Conservation (phyloP, 75 land plant genomes). For the Pinus tabuliformis region DNA sequence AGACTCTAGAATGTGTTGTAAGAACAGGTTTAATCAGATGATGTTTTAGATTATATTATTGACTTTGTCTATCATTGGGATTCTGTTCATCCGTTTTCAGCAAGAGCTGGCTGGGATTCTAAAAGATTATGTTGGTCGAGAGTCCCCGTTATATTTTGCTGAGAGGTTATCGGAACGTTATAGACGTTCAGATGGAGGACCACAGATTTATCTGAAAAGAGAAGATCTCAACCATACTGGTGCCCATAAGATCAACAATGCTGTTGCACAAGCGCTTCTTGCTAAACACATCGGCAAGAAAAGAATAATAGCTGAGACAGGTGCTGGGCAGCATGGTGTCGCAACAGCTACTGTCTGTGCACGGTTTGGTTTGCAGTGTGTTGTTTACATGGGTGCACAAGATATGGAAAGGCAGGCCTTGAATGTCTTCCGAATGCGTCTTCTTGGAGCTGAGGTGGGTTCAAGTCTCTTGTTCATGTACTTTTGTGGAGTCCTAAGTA, state of each 20-base stretch:
- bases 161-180: conserved; percentile 77
- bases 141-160: conserved; percentile 88
- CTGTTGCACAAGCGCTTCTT: conserved; percentile 84
- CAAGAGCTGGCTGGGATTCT: conserved; percentile 60
- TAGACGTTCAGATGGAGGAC: conserved; percentile 61
- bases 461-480: background rate
- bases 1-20: background rate
- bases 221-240: conserved; percentile 92
- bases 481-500: background rate
- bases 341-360: conserved; percentile 96
- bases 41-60: background rate
- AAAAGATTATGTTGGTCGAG: conserved; percentile 91
- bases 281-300: conserved; percentile 77
- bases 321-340: conserved; percentile 95
- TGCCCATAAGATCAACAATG: conserved; percentile 96
- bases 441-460: conserved; percentile 84
- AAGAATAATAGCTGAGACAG: conserved; percentile 83
- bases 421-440: conserved; percentile 77
- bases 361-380: conserved; percentile 68
- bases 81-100: conserved; percentile 29
- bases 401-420: conserved; percentile 82
- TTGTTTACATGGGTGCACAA: conserved; percentile 78
- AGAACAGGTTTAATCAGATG: background rate
- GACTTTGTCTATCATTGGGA: background rate
- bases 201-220: conserved; percentile 83